phyloP scores from a whole-genome alignment of 2,329 filamentous ascomycete species.

The Colletotrichum musae region DNA sequence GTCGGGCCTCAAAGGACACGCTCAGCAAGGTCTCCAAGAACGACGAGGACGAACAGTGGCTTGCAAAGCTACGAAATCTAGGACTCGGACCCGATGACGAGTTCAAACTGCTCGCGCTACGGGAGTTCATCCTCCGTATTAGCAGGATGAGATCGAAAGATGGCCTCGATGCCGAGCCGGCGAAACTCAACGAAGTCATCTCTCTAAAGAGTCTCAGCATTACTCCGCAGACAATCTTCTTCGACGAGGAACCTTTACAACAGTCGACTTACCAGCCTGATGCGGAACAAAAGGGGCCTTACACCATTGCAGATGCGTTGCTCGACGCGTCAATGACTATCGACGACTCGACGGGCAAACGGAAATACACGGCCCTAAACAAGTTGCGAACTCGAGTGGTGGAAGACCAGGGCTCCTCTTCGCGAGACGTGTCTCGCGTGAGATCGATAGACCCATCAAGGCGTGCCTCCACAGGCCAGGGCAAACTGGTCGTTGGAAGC shows the following conservation, averaged over 20 bases:
- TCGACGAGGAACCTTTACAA: conserved; percentile 80
- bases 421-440: conserved; percentile 46
- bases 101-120: conserved; percentile 85
- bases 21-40: conserved; percentile 79
- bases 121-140: conserved; percentile 93
- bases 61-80: conserved; percentile 86
- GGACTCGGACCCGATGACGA: conserved; percentile 89
- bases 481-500: conserved; percentile 45
- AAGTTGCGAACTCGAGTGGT: conserved; percentile 46
- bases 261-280: conserved; percentile 52
- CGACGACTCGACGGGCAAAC: conserved; percentile 74
- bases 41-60: conserved; percentile 95
- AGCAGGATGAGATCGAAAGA: conserved; percentile 78
- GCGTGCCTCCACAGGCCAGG: conserved; percentile 50
- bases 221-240: conserved; percentile 90
- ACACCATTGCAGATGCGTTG: conserved; percentile 91
- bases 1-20: conserved; percentile 71
- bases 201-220: conserved; percentile 82
- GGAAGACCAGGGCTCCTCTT: conserved; percentile 45
- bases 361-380: conserved; percentile 66
- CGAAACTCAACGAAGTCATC: conserved; percentile 78
- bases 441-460: conserved; percentile 56
- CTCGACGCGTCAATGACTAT: conserved; percentile 93
- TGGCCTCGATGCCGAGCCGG: conserved; percentile 52
- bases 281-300: conserved; percentile 63